Evolutionary conservation across 2,329 filamentous ascomycete species (phyloP), one percentile per base, ranked within the genome.

Genomic region (Aspergillus hortae): DNA sequence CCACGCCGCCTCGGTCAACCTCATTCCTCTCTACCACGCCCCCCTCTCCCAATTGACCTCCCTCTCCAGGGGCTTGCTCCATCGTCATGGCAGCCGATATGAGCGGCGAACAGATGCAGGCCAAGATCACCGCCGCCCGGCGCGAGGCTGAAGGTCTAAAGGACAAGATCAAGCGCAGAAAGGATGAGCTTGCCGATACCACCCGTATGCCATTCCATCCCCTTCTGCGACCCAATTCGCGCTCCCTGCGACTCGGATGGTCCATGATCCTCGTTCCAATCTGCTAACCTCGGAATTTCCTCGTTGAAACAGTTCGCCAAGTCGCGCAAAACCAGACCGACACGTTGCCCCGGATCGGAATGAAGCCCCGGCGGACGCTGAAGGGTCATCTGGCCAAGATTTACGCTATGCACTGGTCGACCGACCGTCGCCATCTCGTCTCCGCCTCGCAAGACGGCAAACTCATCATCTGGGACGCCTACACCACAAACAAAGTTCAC

Each of bases 381-480:
- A 97, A 97, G 80, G 94, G 94, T 61, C 94, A 99, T 81, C 79
- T 99, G 62, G 94, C 94, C 66, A 99, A 99, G 80, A 99, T 99
- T 67, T 99, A 99, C 75, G 94, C 94, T 66, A 99, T 99, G 94
- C 94, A 99, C 80, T 99, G 94, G 94, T 97, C 94, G 32, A 99
- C 94, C 59, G 94, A 99, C 77, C 86, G 94, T 69, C 87, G 94
- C 74, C 94, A 97, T 76, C 85, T 97, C 56, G 94, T 99, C 48
- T 97, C 94, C 11, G 94, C 94, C 58, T 99, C 94, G 63, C 94
- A 99, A 76, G 94, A 99, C 68, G 94, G 94, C 73, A 99, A 99
- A 80, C 86, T 99, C 63, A 99, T 99, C 75, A 97, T 99, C 71
- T 99, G 94, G 94, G 94, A 99, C 74, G 94, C 94, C 54, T 99